Evolutionary conservation across 2,329 filamentous ascomycete genomes (phyloP).

Genomic region (Aspergillus candidus): DNA sequence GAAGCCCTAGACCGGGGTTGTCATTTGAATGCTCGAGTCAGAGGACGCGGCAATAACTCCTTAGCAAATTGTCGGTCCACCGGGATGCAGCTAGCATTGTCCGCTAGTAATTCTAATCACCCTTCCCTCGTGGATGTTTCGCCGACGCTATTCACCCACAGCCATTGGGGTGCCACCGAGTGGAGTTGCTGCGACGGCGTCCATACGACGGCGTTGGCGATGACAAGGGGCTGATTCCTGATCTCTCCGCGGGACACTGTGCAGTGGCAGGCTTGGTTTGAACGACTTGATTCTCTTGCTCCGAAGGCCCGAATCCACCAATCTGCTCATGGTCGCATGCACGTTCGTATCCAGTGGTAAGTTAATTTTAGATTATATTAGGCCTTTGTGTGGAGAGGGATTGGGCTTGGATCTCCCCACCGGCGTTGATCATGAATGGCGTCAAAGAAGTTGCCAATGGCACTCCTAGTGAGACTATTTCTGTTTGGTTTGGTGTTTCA

Average conservation of each 20-base stretch:
- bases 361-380: constrained; percentile 15
- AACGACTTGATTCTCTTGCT: constrained; percentile 14
- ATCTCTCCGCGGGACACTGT: constrained; percentile 13
- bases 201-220: constrained; percentile 13
- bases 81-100: constrained; percentile 15
- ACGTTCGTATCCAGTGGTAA: constrained; percentile 18
- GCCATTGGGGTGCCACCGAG: constrained; percentile 15
- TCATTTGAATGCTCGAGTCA: constrained; percentile 12
- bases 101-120: constrained; percentile 16
- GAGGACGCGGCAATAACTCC: constrained; percentile 12
- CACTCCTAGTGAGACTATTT: constrained; percentile 10
- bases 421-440: constrained; percentile 13
- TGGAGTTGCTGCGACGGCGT: constrained; percentile 20
- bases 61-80: constrained; percentile 13
- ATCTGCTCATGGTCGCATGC: constrained; percentile 11
- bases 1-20: constrained; percentile 2
- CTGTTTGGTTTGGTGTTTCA: constrained; percentile 17
- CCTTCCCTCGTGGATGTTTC: constrained; percentile 19
- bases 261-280: constrained; percentile 16
- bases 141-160: constrained; percentile 13
- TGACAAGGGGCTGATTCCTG: constrained; percentile 18
- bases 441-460: constrained; percentile 11
- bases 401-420: constrained; percentile 15
- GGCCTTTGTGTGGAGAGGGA: constrained; percentile 11
- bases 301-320: constrained; percentile 13